Evolutionary conservation across 306 rosid genomes (phyloP).

Genomic region (Arachis hypogaea): DNA sequence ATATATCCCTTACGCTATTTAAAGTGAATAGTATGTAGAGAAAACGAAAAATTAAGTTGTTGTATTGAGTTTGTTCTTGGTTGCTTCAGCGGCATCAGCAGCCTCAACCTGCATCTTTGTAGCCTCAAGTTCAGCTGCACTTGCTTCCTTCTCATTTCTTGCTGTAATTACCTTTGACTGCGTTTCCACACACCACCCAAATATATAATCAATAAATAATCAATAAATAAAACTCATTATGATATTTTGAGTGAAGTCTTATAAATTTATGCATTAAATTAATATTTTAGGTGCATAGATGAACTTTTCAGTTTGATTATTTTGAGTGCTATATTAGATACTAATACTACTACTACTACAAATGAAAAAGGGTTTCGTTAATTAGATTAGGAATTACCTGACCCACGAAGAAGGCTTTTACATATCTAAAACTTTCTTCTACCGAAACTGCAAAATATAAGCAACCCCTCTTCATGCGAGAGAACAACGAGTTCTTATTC

Average conservation of each 20-base stretch:
- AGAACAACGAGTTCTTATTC: slow-evolving; percentile 23
- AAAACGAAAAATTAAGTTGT: no score
- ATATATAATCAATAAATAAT: not conserved
- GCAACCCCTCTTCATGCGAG: slow-evolving; percentile 37
- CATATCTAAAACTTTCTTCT: slow-evolving; percentile 39
- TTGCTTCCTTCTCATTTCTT: slow-evolving; percentile 51
- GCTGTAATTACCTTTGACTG: slow-evolving; percentile 46
- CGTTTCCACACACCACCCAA: not conserved
- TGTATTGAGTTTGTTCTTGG: slow-evolving; percentile 44
- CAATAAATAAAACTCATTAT: no score
- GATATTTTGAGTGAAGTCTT: no score
- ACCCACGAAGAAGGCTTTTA: slow-evolving; percentile 49
- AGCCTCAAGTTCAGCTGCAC: slow-evolving; percentile 48
- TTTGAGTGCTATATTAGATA: no score
- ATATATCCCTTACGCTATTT: no score
- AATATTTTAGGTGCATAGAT: no score
- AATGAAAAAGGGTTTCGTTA: not conserved
- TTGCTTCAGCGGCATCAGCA: slow-evolving; percentile 49
- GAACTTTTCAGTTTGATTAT: no score
- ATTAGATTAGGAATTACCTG: slow-evolving; percentile 37
- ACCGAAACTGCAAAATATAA: slow-evolving; percentile 42
- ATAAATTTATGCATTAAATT: no score
- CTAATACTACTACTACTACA: not conserved
- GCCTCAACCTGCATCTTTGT: slow-evolving; percentile 54
- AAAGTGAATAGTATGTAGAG: no score